These are phyloP conservation scores for Candida stauntonica DNA, from an alignment of 805 yeast genomes.

Conservation along the genomic window DNA sequence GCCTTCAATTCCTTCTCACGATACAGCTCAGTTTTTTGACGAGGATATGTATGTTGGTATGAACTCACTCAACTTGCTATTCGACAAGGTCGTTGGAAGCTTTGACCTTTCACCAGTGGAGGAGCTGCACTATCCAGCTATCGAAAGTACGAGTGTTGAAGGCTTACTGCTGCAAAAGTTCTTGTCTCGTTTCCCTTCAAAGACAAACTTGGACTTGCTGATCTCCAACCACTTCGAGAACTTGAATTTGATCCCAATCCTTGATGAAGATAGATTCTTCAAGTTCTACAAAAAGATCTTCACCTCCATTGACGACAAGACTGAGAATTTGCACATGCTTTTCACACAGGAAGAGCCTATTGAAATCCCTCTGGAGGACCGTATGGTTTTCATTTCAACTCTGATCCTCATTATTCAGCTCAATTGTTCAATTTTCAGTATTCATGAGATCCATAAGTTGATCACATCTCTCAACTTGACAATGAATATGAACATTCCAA, in stretches of 20 bases:
- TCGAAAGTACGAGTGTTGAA: conserved; percentile 22
- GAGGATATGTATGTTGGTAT: conserved; percentile 25
- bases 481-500: conserved; percentile 16
- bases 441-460: conserved; percentile 26
- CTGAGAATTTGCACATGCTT: conserved; percentile 14
- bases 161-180: conserved; percentile 18
- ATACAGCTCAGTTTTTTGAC: conserved; percentile 20
- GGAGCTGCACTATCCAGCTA: conserved; percentile 28
- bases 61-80: conserved; percentile 21
- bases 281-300: conserved; percentile 19
- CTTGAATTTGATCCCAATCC: conserved; percentile 25
- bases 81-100: conserved; percentile 14
- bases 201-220: conserved; percentile 24
- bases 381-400: conserved; percentile 12
- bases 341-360: conserved; percentile 3
- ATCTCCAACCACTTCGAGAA: conserved; percentile 26
- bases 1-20: conserved; percentile 24
- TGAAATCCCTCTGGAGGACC: conserved; percentile 27
- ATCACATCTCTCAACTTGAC: conserved; percentile 18
- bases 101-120: conserved; percentile 22
- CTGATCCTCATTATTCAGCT: conserved; percentile 39
- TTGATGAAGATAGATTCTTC: conserved; percentile 25
- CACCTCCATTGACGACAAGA: conserved; percentile 17
- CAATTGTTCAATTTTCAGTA: conserved; percentile 27
- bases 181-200: conserved; percentile 26